Evolutionary conservation across 2,329 filamentous ascomycete genomes (phyloP).

Genomic region (Fusarium anthophilum): DNA sequence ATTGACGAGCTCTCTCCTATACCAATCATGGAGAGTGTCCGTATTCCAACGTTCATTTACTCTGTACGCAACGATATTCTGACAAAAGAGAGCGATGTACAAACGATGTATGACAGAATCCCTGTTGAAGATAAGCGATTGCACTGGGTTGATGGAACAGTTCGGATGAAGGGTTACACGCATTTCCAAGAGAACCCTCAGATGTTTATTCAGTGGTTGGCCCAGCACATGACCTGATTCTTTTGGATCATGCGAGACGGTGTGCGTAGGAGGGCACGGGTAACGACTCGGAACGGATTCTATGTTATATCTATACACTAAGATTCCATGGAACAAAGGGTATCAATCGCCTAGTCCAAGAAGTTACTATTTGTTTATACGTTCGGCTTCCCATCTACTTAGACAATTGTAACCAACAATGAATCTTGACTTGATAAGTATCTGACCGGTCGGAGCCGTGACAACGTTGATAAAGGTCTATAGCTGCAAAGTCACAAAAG

Average conservation of each 20-base stretch:
- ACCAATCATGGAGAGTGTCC: neutral
- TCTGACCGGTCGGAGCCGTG: fast-evolving
- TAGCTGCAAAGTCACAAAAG: neutral
- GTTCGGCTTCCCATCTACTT: neutral
- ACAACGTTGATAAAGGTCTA: neutral
- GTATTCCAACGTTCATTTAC: neutral
- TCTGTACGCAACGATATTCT: neutral
- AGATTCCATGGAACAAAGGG: neutral
- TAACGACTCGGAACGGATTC: fast-evolving
- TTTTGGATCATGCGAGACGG: fast-evolving
- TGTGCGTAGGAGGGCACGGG: neutral
- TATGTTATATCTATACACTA: fast-evolving
- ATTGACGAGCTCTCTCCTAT: neutral
- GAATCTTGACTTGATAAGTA: neutral
- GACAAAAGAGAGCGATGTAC: neutral
- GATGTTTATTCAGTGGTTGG: neutral
- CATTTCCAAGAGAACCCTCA: neutral
- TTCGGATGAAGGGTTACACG: neutral
- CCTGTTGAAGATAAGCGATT: neutral
- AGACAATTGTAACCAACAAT: neutral
- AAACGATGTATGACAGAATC: neutral
- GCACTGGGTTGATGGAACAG: neutral
- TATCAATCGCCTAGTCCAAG: fast-evolving
- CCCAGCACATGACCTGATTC: neutral
- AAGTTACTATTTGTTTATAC: fast-evolving